Evolutionary conservation across 2,329 filamentous ascomycete species (phyloP).

Genomic region (Xylariaceae sp.): DNA sequence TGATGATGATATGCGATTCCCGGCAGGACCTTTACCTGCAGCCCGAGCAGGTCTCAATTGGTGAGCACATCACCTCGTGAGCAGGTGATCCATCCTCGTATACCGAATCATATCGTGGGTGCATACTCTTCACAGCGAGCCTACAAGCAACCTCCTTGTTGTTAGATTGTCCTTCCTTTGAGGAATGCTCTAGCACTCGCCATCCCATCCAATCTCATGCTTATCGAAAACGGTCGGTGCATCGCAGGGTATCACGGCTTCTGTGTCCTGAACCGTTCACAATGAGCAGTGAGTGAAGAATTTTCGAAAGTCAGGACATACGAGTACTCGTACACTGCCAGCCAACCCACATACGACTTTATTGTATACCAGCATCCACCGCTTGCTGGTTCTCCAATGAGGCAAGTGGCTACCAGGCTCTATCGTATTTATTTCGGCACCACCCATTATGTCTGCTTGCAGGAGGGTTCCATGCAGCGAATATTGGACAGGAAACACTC

Average conservation of each 20-base stretch:
- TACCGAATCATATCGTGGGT: neutral
- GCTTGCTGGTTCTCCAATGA: conserved; percentile 16
- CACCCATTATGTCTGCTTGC: conserved; percentile 10
- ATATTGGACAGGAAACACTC: conserved; percentile 18
- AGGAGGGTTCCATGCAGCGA: conserved; percentile 21
- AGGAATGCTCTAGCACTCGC: neutral
- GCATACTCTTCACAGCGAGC: neutral
- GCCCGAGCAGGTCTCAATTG: neutral
- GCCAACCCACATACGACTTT: neutral
- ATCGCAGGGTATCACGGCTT: conserved; percentile 9
- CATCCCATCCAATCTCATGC: conserved; percentile 6
- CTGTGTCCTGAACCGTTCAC: conserved; percentile 5
- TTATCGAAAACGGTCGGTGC: conserved; percentile 11
- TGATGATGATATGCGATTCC: neutral
- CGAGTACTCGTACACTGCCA: too few species aligned
- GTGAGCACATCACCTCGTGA: neutral
- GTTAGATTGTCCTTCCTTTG: neutral
- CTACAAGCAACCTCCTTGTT: neutral
- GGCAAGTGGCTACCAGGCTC: conserved; percentile 13
- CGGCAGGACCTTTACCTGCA: neutral
- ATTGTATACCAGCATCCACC: conserved; percentile 10
- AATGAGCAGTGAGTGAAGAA: neutral
- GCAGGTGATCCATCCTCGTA: neutral
- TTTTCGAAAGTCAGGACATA: too few species aligned
- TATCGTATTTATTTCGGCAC: conserved; percentile 10